A percentile compares a stretch with the other conserved stretches of the same genome.
Evolutionary conservation across 1,284 basidiomycete genomes (phyloP).

Genomic region (Trichosporon sp.): DNA sequence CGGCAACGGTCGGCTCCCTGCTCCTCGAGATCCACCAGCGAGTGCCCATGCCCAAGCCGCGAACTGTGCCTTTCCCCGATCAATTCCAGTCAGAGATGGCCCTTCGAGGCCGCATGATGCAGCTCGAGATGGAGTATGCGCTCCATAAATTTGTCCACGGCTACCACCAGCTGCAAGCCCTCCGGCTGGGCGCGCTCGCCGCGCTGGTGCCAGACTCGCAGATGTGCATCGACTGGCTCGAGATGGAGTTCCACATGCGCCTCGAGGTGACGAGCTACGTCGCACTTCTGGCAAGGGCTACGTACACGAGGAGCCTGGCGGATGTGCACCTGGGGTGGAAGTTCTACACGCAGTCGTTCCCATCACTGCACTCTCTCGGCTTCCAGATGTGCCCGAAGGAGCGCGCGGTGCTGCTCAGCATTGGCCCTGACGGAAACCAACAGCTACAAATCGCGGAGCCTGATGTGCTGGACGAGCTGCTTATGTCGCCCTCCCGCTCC

Average conservation of each 20-base stretch:
- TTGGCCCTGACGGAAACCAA: background rate
- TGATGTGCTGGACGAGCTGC: background rate
- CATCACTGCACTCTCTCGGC: background rate
- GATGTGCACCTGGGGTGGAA: background rate
- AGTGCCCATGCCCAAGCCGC: background rate
- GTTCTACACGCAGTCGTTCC: background rate
- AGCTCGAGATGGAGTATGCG: background rate
- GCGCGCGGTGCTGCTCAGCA: too few relatives aligned
- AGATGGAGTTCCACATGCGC: background rate
- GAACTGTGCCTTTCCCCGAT: background rate
- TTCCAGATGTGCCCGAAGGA: background rate
- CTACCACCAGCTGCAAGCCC: background rate
- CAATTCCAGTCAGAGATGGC: background rate
- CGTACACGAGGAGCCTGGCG: too few relatives aligned
- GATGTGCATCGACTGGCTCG: background rate
- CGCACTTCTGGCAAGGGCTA: background rate
- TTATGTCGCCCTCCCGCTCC: background rate
- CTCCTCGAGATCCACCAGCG: background rate
- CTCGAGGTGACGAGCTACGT: background rate
- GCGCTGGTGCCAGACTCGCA: background rate
- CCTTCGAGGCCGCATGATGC: too few relatives aligned
- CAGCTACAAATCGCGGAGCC: background rate
- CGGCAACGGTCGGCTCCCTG: background rate
- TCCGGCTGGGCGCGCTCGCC: background rate
- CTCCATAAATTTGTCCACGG: background rate